Base-by-base conservation (phyloP, 495 filamentous ascomycete species). In the Penicillium coprophilum region DNA sequence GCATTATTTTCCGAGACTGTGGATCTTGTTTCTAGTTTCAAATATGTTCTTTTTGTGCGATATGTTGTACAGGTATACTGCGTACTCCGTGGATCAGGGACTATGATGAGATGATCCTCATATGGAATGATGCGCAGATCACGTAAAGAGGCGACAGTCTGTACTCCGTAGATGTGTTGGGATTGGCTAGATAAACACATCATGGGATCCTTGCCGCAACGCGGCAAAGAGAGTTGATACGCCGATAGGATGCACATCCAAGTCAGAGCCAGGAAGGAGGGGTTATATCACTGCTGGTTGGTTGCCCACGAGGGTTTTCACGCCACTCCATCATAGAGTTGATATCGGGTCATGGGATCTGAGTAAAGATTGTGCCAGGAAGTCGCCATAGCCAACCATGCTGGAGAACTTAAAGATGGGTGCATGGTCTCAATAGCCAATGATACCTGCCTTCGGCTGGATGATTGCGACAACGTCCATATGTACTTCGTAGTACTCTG, bases 301-400 rank as follows among this genome's bases (percentile, higher is more conserved):
- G 64, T 62, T 61, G 57, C 51, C 61, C 57, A 62, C 59, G 56
- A 58, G 63, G 61, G 15, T 50, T 60, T 36, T 43, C 57, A 61
- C 65, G 60, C 65, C 65, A 68, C 63, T 67, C 17, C 57, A 55
- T 46, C 53, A 61, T 59, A 52, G 50, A 54, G 41, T 56, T 60
- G 56, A 63, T 45, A 32, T 46, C 31, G 28, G 44, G 63, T 65
- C 62, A 68, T 66, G 60, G 43, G 60, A 32, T 49, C 46, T 36
- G 8, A 28, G 39, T 40, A 34, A 32, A 45, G 30, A 38, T 53
- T 36, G 46, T 47, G 57, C 47, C 50, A 20, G 36, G 43, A 53
- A 31, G 44, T 31, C 31, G 45, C 44, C 34, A 36, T 21, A n/a
- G 23, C 53, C 53, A 56, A 49, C 53, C 53, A 49, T 40, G 39